Conservation (phyloP, 768 basidiomycete species). For the Hydnomerulius pinastri region DNA sequence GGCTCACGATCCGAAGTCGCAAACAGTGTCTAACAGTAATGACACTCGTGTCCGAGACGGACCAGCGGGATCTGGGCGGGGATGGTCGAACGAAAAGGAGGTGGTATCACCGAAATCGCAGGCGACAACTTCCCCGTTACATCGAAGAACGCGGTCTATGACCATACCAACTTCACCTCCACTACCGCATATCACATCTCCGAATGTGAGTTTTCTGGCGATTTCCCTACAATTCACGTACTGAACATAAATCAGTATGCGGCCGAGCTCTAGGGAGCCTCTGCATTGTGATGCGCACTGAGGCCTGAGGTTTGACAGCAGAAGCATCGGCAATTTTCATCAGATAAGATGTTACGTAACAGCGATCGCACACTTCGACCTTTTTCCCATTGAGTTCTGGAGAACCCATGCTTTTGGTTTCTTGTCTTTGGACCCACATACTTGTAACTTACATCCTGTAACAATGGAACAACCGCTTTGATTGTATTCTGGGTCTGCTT, state of each 20-base stretch:
- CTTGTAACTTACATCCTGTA: too few species aligned
- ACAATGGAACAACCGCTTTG: neutral
- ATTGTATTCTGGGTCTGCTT: neutral
- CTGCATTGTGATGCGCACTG: neutral
- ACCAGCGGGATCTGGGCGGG: neutral
- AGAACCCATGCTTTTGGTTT: neutral
- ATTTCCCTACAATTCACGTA: neutral
- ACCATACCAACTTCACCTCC: constrained; percentile 23
- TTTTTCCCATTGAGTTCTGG: neutral
- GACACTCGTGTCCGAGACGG: neutral
- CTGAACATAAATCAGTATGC: constrained; percentile 20
- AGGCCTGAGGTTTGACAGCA: too few species aligned
- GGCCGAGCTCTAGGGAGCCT: constrained; percentile 26
- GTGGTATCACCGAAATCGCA: neutral
- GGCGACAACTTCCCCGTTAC: constrained; percentile 14
- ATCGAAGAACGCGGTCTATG: constrained; percentile 31
- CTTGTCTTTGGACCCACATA: neutral
- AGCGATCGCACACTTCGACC: neutral
- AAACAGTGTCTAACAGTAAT: too few species aligned
- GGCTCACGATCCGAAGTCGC: neutral
- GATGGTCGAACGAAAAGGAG: neutral
- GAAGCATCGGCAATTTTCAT: neutral
- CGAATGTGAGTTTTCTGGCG: constrained; percentile 14
- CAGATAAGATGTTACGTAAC: neutral
- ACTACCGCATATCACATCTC: constrained; percentile 8